phyloP scores from a whole-genome alignment of 805 yeast genomes.

The Metschnikowia arizonensis region DNA sequence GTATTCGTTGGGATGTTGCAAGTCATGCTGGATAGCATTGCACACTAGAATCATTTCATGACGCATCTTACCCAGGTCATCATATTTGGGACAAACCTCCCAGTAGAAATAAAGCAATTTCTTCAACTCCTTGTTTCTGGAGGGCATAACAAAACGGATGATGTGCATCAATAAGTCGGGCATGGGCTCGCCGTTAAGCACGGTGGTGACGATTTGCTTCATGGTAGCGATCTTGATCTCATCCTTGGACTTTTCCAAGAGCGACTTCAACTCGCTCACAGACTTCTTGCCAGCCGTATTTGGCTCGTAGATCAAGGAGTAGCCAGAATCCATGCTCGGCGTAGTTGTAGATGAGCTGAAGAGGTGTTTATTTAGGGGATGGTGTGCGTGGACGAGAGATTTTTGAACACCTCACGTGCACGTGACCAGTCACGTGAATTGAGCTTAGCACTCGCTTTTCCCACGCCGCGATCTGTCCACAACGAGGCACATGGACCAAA shows the following conservation, averaged over 20 bases:
- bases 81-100: constrained; percentile 95
- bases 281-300: constrained; percentile 59
- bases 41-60: constrained; percentile 99
- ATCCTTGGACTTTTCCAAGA: constrained; percentile 86
- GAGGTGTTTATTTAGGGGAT: background rate
- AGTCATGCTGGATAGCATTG: constrained; percentile 94
- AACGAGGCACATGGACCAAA: too few relatives aligned
- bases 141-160: constrained; percentile 96
- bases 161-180: constrained; percentile 94
- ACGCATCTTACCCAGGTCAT: constrained; percentile 82
- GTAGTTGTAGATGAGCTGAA: constrained; percentile 2
- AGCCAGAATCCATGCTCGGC: constrained; percentile 40
- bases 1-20: constrained; percentile 97
- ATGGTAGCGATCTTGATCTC: constrained; percentile 84
- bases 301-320: constrained; percentile 79
- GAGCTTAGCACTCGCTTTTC: too few relatives aligned
- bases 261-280: constrained; percentile 66
- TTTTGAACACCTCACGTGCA: constrained; percentile 11
- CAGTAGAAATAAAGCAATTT: constrained; percentile 91
- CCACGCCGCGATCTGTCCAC: too few relatives aligned
- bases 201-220: constrained; percentile 79
- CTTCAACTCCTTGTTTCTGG: constrained; percentile 84
- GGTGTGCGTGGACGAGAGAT: constrained; percentile 5
- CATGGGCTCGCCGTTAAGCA: constrained; percentile 90
- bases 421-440: constrained; percentile 14